Evolutionary conservation across 2,329 filamentous ascomycete genomes (phyloP).

Genomic region (Allantophomopsis cytisporea): DNA sequence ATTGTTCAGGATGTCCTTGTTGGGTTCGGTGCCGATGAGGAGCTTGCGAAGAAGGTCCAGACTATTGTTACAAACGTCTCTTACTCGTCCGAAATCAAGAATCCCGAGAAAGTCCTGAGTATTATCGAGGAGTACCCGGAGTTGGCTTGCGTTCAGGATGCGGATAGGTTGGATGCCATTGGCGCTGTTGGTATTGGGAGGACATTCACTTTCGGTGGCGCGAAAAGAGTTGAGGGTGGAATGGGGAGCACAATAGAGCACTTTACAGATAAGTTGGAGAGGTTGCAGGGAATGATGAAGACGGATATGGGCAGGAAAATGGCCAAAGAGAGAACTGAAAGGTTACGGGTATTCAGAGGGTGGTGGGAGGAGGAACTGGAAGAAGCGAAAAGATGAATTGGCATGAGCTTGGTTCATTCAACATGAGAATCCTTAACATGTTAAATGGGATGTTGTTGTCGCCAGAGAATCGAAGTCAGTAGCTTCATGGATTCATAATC

Average conservation of each 20-base stretch:
- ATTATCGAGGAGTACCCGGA: slow-evolving; percentile 57
- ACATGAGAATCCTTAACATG: not conserved
- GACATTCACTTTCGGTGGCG: slow-evolving; percentile 66
- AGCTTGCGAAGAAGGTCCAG: slow-evolving; percentile 56
- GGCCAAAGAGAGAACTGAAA: slow-evolving; percentile 37
- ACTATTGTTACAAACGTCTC: slow-evolving; percentile 66
- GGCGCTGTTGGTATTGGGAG: slow-evolving; percentile 77
- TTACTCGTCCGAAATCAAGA: slow-evolving; percentile 61
- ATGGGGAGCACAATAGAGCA: slow-evolving; percentile 58
- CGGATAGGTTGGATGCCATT: slow-evolving; percentile 85
- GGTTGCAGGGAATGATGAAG: slow-evolving; percentile 50
- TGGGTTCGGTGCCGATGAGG: slow-evolving; percentile 40
- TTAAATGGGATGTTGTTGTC: too few relatives aligned
- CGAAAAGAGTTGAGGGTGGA: slow-evolving; percentile 22
- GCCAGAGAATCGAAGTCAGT: too few relatives aligned
- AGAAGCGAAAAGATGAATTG: slow-evolving; percentile 9
- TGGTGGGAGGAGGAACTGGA: slow-evolving; percentile 43
- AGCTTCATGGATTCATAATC: too few relatives aligned
- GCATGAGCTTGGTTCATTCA: slow-evolving; percentile 4
- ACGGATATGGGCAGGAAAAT: slow-evolving; percentile 38
- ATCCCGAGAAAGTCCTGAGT: slow-evolving; percentile 41
- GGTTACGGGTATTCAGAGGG: slow-evolving; percentile 35
- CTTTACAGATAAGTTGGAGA: slow-evolving; percentile 66
- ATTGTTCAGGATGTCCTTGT: slow-evolving; percentile 43
- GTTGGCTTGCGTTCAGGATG: slow-evolving; percentile 80